phyloP scores from a whole-genome alignment of 2,329 filamentous ascomycete genomes.

The Fusarium sublunatum region DNA sequence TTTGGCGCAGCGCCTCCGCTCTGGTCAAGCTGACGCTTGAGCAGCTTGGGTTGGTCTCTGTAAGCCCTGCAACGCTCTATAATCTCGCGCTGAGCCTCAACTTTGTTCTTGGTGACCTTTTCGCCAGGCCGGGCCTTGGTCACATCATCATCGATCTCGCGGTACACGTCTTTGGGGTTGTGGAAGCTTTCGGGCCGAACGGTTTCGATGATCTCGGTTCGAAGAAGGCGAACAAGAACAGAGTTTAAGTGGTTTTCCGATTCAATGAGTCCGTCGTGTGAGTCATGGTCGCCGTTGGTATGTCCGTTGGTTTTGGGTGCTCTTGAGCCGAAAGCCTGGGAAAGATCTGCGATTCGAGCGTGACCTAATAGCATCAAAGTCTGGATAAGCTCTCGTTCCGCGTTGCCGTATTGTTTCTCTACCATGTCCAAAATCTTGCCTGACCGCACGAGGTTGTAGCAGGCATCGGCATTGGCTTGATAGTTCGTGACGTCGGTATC shows the following conservation, averaged over 20 bases:
- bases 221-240: constrained; percentile 66
- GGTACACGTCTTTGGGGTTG: constrained; percentile 69
- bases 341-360: constrained; percentile 75
- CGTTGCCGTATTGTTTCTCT: constrained; percentile 77
- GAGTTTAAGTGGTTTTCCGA: constrained; percentile 62
- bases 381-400: constrained; percentile 78
- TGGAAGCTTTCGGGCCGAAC: constrained; percentile 68
- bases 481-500: constrained; percentile 77
- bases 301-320: constrained; percentile 51
- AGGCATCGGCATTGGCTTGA: constrained; percentile 82
- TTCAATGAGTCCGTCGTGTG: constrained; percentile 53
- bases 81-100: constrained; percentile 69
- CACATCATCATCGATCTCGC: constrained; percentile 72
- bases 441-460: constrained; percentile 83
- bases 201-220: constrained; percentile 74
- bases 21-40: constrained; percentile 64
- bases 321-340: constrained; percentile 67
- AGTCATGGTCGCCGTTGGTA: constrained; percentile 50
- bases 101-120: constrained; percentile 69
- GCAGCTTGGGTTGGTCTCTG: constrained; percentile 61
- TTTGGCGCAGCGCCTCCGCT: constrained; percentile 58
- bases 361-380: constrained; percentile 82
- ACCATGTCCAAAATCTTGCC: constrained; percentile 85
- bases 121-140: constrained; percentile 60
- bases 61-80: constrained; percentile 64